Evolutionary conservation across 768 basidiomycete genomes (phyloP).

Genomic region (Rhodotorula paludigena): DNA sequence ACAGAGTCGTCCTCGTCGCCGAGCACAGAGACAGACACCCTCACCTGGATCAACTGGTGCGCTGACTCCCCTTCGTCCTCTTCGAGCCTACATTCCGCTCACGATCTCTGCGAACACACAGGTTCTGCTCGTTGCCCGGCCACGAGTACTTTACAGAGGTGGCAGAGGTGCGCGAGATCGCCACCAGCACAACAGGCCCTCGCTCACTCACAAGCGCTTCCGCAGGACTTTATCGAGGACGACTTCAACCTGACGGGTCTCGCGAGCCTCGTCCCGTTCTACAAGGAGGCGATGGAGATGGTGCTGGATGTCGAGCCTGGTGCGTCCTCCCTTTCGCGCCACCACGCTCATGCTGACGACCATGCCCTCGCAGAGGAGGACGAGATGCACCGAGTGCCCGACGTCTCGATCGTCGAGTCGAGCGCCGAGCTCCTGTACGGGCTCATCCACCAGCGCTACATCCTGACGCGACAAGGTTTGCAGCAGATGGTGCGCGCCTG

Average conservation of each 20-base stretch:
- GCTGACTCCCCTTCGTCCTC: neutral
- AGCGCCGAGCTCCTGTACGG: slow-evolving; percentile 97
- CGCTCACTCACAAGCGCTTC: too few species aligned
- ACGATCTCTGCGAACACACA: neutral
- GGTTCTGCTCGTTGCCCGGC: slow-evolving; percentile 83
- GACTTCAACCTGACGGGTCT: slow-evolving; percentile 98
- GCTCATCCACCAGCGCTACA: slow-evolving; percentile 94
- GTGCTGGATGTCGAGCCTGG: slow-evolving; percentile 92
- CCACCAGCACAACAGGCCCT: neutral
- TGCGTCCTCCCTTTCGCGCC: slow-evolving; percentile 56
- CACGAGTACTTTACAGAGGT: slow-evolving; percentile 45
- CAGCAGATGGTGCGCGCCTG: slow-evolving; percentile 74
- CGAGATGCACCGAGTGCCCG: slow-evolving; percentile 91
- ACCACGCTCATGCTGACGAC: neutral
- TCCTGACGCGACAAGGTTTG: slow-evolving; percentile 86
- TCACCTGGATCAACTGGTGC: slow-evolving; percentile 69
- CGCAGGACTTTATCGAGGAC: slow-evolving; percentile 89
- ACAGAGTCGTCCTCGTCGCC: slow-evolving; percentile 30
- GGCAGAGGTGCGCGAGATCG: slow-evolving; percentile 23
- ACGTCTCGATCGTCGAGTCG: slow-evolving; percentile 96
- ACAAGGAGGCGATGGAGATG: slow-evolving; percentile 99
- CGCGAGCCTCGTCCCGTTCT: slow-evolving; percentile 94
- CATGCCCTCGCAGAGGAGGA: slow-evolving; percentile 52
- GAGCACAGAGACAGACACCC: slow-evolving; percentile 42
- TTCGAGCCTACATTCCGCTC: neutral